Evolutionary conservation across 306 rosid genomes (phyloP).

Genomic region (Herpetospermum pedunculosum): DNA sequence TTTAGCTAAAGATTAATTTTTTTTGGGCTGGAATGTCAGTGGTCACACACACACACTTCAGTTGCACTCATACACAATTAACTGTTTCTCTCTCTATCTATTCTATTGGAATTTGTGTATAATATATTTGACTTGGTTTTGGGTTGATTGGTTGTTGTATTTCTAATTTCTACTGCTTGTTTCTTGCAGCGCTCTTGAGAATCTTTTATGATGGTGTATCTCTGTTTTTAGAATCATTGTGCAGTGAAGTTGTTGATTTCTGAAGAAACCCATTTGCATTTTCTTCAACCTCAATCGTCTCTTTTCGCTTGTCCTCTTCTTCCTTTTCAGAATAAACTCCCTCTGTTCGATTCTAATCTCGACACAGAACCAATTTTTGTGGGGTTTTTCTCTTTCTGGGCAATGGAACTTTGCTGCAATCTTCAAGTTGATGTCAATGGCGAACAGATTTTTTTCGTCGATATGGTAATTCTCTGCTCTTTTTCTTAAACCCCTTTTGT

Average conservation of each 20-base stretch:
- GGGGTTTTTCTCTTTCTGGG: conserved; percentile 9
- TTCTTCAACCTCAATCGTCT: conserved; percentile 15
- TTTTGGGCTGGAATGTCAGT: conserved; percentile 11
- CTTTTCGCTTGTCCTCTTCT: conserved; percentile 51
- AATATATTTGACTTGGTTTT: conserved; percentile 27
- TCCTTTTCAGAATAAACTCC: conserved; percentile 37
- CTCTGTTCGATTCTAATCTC: conserved; percentile 14
- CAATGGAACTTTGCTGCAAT: conserved; percentile 58
- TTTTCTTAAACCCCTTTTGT: neutral
- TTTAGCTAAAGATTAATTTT: neutral
- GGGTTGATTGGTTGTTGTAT: conserved; percentile 32
- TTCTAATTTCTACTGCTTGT: conserved; percentile 28
- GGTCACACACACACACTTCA: conserved; percentile 9
- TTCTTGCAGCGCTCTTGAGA: conserved; percentile 26
- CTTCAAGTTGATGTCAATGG: conserved; percentile 95
- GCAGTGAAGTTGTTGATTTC: conserved; percentile 35
- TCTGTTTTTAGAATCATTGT: conserved; percentile 24
- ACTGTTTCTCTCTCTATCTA: conserved; percentile 12
- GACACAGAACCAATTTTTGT: conserved; percentile 8
- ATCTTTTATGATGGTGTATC: conserved; percentile 29
- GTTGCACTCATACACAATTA: neutral
- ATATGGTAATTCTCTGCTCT: conserved; percentile 42
- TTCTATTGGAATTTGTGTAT: conserved; percentile 21
- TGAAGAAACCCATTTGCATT: too few species aligned
- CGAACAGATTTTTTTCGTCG: conserved; percentile 71